Base-by-base conservation (phyloP, 2,329 filamentous ascomycete species). In the Colletotrichum tropicale region DNA sequence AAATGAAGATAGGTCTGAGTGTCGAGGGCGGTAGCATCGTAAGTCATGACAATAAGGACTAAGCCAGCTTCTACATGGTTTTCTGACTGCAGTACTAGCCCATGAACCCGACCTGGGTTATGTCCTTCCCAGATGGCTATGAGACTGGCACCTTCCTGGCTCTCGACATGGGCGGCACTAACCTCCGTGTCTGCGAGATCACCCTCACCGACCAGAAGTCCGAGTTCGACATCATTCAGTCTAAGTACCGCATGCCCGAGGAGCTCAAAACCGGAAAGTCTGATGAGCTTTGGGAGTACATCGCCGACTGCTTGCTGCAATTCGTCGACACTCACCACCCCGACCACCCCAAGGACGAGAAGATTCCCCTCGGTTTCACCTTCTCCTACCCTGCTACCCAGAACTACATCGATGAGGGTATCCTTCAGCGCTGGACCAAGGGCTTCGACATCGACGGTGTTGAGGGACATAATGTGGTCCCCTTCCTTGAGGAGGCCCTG, bases 31-130 rank as follows among this genome's bases (percentile, higher is more conserved):
- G 96, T 76, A 98, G 94, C 84, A 98, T 99, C 85, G 95, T 98
- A 85, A 89, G 95, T 89, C 26, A 61, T 68, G 13, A 28, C 9
- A 21, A 26, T 5, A 12, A 36, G 21, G n/a, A 21, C 13, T 21
- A 28, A 21, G n/a, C 9, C 55, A 30, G 10, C 13, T n/a, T 18
- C 43, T 15, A 52, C 43, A 24, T 52, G 43, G 21, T 12, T 16
- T 36, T 74, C 82, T 81, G 76, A 83, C 60, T 13, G n/a, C 12
- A 24, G 8, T 34, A 8, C 61, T 80, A 98, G 95, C 96, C 96
- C 76, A 98, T 98, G 96, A 98, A 98, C 87, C 94, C 96, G 75
- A 98, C 96, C 71, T 98, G 96, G 96, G 96, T 98, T 78, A 96
- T 98, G 92, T 91, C 91, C 62, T 95, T 95, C 84, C 96, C 96